These are phyloP conservation scores for Prunus davidiana DNA, from an alignment of 306 rosid species.

Conservation along the genomic window DNA sequence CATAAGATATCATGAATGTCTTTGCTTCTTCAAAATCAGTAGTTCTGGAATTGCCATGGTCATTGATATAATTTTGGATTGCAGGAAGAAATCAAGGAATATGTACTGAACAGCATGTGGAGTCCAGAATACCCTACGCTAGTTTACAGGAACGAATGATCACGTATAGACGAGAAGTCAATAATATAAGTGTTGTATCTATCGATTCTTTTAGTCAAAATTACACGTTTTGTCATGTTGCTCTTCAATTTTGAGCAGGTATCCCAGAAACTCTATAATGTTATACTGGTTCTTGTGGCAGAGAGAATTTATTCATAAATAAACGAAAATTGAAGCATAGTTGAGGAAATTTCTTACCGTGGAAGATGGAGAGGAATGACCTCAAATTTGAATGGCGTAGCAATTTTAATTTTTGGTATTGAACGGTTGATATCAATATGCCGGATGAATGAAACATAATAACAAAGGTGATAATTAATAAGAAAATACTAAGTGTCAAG, in stretches of 20 bases:
- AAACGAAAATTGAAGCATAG: background rate
- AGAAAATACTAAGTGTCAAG: too few relatives aligned
- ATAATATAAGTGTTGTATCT: background rate
- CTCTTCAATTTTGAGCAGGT: slow-evolving; percentile 11
- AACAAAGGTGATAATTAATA: too few relatives aligned
- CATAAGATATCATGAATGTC: background rate
- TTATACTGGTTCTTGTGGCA: too few relatives aligned
- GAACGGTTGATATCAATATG: too few relatives aligned
- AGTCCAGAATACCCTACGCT: slow-evolving; percentile 80
- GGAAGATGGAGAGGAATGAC: too few relatives aligned
- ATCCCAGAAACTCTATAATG: background rate
- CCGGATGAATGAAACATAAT: too few relatives aligned
- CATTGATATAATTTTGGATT: slow-evolving; percentile 11
- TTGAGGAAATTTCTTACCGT: too few relatives aligned
- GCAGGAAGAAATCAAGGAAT: slow-evolving; percentile 70
- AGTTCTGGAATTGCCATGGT: background rate
- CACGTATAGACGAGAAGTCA: background rate
- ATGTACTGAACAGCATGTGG: slow-evolving; percentile 84
- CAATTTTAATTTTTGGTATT: too few relatives aligned
- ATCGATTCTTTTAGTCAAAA: background rate
- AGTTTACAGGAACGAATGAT: slow-evolving; percentile 70
- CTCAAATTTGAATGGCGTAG: too few relatives aligned
- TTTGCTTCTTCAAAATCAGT: background rate
- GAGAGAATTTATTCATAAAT: background rate
- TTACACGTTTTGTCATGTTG: background rate